Evolutionary conservation across 2,329 filamentous ascomycete genomes (phyloP), one percentile per base, ranked within the genome.

Genomic region (Pseudonectria buxi): DNA sequence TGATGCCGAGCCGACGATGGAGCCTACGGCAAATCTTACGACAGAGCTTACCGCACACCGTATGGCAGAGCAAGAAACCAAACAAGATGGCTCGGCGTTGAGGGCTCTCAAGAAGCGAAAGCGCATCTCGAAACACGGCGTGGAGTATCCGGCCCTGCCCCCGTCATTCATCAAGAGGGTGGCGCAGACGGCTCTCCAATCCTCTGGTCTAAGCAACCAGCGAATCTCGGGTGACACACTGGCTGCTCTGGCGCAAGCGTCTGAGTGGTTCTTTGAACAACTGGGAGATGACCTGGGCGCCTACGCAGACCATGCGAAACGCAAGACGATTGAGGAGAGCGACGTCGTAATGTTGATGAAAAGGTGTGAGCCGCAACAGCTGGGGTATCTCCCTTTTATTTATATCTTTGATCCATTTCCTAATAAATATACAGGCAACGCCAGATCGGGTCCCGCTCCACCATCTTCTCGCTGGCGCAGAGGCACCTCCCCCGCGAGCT

Each of bases 251-350:
- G 79, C 82, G 51, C 81, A 87, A 55, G 86, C 87, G 1, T 85
- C 85, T 3, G 86, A 94, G 43, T 92, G 86, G 83, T 95, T 88
- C 59, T 94, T 95, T 57, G 86, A 94, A 62, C 88, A 95, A 59
- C 67, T 85, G 3, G 79, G 84, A 31, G 83, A 88, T 41, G 87
- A 94, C 54, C 63, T 95, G 36, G 76, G 76, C 10, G 81, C 80
- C 3, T 95, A 89, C 58, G 83, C 88, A 13, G 72, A 78, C 41
- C 88, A 95, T 58, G 87, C 83, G 5, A 82, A 83, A 24, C 76
- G 88, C 24, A 92, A 84, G 60, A 87, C 80, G 3, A 87, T 95
- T 47, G 85, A 94, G 50, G 86, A 92, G 58, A 83, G 75, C 48
- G 88, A 95, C 57, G 78, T 94, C 51, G 67, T 86, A 36, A 79